Conservation (phyloP, 2,329 filamentous ascomycete genomes). For the Hypoxylon sp. region DNA sequence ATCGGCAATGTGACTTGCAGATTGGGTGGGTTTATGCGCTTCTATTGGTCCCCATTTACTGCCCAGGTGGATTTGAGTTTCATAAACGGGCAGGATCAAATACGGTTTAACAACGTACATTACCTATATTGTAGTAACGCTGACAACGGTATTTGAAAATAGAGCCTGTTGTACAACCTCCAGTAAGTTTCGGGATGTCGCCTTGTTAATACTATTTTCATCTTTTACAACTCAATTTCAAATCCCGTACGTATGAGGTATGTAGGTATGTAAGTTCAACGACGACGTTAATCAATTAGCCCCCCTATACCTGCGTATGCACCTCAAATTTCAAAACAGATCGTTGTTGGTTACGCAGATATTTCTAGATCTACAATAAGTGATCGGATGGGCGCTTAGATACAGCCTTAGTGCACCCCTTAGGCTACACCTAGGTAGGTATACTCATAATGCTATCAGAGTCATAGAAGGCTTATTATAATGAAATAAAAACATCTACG, state of each 20-base stretch:
- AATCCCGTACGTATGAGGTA: neutral
- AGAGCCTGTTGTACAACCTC: conserved; percentile 12
- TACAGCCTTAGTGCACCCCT: conserved; percentile 25
- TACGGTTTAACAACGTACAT: conserved; percentile 21
- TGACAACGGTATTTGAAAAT: neutral
- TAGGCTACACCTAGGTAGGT: neutral
- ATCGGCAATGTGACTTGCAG: conserved; percentile 44
- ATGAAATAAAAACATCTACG: conserved; percentile 8
- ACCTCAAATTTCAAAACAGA: conserved; percentile 29
- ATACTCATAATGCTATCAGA: conserved; percentile 4
- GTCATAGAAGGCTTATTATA: conserved; percentile 8
- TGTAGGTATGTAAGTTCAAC: conserved; percentile 1
- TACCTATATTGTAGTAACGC: neutral
- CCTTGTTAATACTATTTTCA: conserved; percentile 22
- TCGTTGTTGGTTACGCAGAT: conserved; percentile 32
- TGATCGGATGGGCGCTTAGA: conserved; percentile 34
- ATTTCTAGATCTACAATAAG: conserved; percentile 26
- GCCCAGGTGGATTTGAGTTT: conserved; percentile 23
- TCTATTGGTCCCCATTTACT: conserved; percentile 30
- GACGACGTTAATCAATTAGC: conserved; percentile 4
- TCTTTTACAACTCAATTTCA: conserved; percentile 10
- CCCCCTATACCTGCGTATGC: conserved; percentile 22
- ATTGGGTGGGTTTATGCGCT: conserved; percentile 24
- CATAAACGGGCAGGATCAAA: conserved; percentile 24
- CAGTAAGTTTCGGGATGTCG: conserved; percentile 12